These are phyloP conservation scores for Boletus tomentosulus DNA, from an alignment of 768 basidiomycete species.

Conservation along the genomic window DNA sequence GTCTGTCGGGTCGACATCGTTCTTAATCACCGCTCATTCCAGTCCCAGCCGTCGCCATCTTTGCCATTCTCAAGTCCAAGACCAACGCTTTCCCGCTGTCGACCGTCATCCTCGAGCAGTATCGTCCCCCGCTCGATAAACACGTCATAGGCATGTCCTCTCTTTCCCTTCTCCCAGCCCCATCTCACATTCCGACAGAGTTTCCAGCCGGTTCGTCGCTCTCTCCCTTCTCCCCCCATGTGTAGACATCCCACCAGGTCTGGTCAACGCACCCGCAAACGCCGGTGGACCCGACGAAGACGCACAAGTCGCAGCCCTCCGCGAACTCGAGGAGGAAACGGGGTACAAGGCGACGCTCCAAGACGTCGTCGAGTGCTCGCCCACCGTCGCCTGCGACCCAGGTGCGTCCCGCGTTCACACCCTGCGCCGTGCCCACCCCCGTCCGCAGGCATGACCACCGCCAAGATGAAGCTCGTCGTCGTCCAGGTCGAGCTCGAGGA, in stretches of 20 bases:
- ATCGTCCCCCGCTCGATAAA: conserved; percentile 80
- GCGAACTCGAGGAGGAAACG: conserved; percentile 92
- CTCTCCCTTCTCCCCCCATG: neutral
- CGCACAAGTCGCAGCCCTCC: conserved; percentile 72
- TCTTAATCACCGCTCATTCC: neutral
- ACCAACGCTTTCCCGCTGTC: conserved; percentile 67
- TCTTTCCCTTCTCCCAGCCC: neutral
- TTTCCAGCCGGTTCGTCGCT: conserved; percentile 52
- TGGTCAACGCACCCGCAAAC: conserved; percentile 65
- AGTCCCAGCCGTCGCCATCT: conserved; percentile 70
- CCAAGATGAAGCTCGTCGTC: conserved; percentile 86
- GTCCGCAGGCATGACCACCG: conserved; percentile 79
- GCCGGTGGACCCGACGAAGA: conserved; percentile 46
- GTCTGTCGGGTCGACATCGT: conserved; percentile 34
- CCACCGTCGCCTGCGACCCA: conserved; percentile 64
- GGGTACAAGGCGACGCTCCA: conserved; percentile 64
- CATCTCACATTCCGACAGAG: conserved; percentile 31
- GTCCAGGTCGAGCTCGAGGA: conserved; percentile 66
- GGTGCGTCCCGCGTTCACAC: conserved; percentile 36
- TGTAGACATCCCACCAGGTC: conserved; percentile 39
- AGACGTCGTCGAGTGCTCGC: conserved; percentile 57
- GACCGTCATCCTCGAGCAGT: conserved; percentile 88
- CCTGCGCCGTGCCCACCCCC: neutral
- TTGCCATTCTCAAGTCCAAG: conserved; percentile 76
- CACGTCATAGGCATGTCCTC: conserved; percentile 60